phyloP scores from a whole-genome alignment of 192 early-diverging fungal species.

The Martensiomyces pterosporus region DNA sequence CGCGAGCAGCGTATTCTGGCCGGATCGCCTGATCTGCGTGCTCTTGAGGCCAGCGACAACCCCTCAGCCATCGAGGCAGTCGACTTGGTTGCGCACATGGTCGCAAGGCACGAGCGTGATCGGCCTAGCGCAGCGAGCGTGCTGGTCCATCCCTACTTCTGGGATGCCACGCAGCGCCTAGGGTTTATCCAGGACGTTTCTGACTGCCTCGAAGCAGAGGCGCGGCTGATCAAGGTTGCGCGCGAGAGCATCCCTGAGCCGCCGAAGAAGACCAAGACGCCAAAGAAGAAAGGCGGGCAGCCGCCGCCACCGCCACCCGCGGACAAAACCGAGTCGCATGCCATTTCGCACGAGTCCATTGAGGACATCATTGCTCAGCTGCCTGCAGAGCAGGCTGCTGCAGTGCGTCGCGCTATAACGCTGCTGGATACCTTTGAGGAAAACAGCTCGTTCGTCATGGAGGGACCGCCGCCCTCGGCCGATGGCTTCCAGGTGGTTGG shows the following conservation, averaged over 20 bases:
- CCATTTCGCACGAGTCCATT: slow-evolving; percentile 31
- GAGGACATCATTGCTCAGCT: slow-evolving; percentile 41
- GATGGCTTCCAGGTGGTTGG: slow-evolving; percentile 50
- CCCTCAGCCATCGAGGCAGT: slow-evolving; percentile 77
- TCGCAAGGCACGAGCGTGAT: slow-evolving; percentile 67
- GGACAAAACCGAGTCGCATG: slow-evolving; percentile 20
- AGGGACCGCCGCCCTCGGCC: slow-evolving; percentile 20
- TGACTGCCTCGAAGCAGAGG: slow-evolving; percentile 90
- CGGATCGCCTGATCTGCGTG: slow-evolving; percentile 65
- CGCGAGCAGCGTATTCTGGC: slow-evolving; percentile 89
- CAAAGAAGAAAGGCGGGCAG: slow-evolving; percentile 32
- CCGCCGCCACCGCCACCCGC: background rate
- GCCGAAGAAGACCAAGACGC: slow-evolving; percentile 17
- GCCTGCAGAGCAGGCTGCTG: slow-evolving; percentile 33
- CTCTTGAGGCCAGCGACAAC: slow-evolving; percentile 60
- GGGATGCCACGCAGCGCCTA: slow-evolving; percentile 79
- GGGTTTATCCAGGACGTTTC: slow-evolving; percentile 92
- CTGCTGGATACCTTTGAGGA: slow-evolving; percentile 44
- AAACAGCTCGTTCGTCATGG: slow-evolving; percentile 46
- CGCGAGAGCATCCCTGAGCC: slow-evolving; percentile 30
- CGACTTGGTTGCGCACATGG: slow-evolving; percentile 89
- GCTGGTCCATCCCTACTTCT: slow-evolving; percentile 93
- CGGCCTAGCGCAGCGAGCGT: slow-evolving; percentile 75
- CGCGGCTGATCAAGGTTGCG: slow-evolving; percentile 48
- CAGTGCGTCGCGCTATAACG: slow-evolving; percentile 39